Conservation (phyloP, 2,329 filamentous ascomycete genomes). For the Colletotrichum horii region DNA sequence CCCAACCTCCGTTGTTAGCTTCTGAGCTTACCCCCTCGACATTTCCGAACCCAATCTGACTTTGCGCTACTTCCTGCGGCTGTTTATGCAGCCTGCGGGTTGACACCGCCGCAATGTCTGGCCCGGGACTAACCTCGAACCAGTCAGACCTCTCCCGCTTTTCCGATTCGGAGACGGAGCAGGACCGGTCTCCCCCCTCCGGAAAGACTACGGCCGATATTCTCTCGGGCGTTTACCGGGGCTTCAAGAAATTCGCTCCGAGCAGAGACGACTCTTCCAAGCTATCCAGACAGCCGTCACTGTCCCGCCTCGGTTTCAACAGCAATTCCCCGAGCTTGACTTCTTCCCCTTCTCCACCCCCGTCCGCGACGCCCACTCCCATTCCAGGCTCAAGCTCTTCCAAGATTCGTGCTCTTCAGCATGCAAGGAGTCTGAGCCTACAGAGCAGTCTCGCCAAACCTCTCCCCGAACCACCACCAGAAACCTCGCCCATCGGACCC, state of each 20-base stretch:
- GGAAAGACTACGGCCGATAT: constrained; percentile 50
- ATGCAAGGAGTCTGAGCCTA: constrained; percentile 60
- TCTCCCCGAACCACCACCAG: constrained; percentile 54
- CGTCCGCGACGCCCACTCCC: constrained; percentile 19
- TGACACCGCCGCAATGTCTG: constrained; percentile 16
- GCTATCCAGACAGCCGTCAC: constrained; percentile 50
- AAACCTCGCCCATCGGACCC: constrained; percentile 21
- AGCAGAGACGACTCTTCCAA: constrained; percentile 47
- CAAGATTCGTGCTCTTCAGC: constrained; percentile 35
- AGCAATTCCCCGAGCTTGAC: constrained; percentile 31
- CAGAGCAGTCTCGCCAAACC: constrained; percentile 64
- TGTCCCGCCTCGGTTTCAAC: constrained; percentile 38
- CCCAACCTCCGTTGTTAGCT: neutral
- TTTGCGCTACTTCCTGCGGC: neutral
- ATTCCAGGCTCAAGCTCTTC: constrained; percentile 7
- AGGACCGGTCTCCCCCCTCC: constrained; percentile 24
- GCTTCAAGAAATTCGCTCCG: constrained; percentile 53
- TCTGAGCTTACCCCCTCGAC: neutral
- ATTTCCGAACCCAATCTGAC: neutral
- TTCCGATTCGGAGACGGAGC: constrained; percentile 51
- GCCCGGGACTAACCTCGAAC: constrained; percentile 37
- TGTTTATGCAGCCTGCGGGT: constrained; percentile 5
- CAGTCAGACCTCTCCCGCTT: constrained; percentile 39
- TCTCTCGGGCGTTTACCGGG: constrained; percentile 57
- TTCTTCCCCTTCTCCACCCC: constrained; percentile 31